Evolutionary conservation across 1,139 yeast genomes (phyloP).

Genomic region (Yamadazyma diddensiae): DNA sequence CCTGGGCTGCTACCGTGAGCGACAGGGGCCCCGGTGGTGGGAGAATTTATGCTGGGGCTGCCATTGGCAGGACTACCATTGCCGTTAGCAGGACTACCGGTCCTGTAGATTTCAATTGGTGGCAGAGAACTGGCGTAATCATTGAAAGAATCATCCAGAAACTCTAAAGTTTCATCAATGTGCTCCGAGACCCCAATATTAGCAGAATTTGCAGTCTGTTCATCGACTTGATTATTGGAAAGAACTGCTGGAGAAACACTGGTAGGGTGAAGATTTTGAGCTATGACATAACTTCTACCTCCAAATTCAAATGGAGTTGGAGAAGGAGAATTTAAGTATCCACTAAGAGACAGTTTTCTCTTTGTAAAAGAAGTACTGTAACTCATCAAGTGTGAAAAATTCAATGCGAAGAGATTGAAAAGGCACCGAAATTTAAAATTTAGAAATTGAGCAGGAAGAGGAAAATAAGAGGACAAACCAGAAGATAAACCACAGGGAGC

Average conservation of each 20-base stretch:
- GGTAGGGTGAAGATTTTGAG: conserved; percentile 13
- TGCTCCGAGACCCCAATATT: conserved; percentile 45
- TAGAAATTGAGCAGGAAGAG: background rate
- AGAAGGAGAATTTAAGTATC: conserved; percentile 11
- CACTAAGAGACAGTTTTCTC: conserved; percentile 6
- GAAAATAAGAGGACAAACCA: too few relatives aligned
- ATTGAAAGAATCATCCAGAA: conserved; percentile 6
- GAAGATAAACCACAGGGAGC: too few relatives aligned
- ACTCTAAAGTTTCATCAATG: conserved; percentile 2
- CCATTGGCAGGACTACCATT: background rate
- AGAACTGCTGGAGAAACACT: conserved; percentile 38
- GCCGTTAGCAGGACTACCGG: background rate
- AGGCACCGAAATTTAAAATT: background rate
- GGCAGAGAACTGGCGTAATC: conserved; percentile 21
- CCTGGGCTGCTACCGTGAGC: too few relatives aligned
- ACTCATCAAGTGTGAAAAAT: conserved; percentile 5
- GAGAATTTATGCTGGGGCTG: too few relatives aligned
- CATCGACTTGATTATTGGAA: conserved; percentile 53
- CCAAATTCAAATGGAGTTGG: conserved; percentile 39
- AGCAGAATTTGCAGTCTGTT: conserved; percentile 63
- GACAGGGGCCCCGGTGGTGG: too few relatives aligned
- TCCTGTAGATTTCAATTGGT: conserved; percentile 23
- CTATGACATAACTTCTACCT: conserved; percentile 42
- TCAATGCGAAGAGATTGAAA: background rate
- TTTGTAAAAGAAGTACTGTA: conserved; percentile 4